These are phyloP conservation scores for Diplosphaera chodatii DNA, from an alignment of 139 green algal genomes.

Conservation along the genomic window DNA sequence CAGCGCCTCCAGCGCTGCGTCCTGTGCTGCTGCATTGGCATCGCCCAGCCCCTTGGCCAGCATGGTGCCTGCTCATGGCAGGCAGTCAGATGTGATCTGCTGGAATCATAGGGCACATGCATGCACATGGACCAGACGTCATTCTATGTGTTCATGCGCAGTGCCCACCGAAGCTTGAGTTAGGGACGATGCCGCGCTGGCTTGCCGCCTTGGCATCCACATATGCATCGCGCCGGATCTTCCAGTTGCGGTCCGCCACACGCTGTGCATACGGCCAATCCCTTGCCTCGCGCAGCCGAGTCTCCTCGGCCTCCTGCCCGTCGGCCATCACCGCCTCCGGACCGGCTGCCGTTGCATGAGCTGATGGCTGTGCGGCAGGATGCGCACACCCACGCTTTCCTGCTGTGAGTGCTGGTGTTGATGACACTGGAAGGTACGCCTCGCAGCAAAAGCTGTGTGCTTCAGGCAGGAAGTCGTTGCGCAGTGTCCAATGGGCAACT, in stretches of 20 bases:
- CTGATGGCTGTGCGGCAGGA: too few relatives aligned
- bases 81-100: too few relatives aligned
- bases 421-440: too few relatives aligned
- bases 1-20: slow-evolving; percentile 84
- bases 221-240: slow-evolving; percentile 74
- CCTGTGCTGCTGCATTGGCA: slow-evolving; percentile 80
- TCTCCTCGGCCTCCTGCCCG: neutral
- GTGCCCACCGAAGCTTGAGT: neutral
- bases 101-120: too few relatives aligned
- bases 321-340: neutral
- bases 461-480: too few relatives aligned
- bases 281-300: neutral
- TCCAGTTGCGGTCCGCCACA: slow-evolving; percentile 81
- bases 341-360: too few relatives aligned
- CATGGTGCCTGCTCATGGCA: slow-evolving; percentile 68
- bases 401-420: too few relatives aligned
- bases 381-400: too few relatives aligned
- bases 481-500: too few relatives aligned
- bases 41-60: slow-evolving; percentile 78
- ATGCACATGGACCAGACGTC: too few relatives aligned
- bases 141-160: too few relatives aligned
- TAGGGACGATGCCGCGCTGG: neutral
- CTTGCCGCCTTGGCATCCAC: slow-evolving; percentile 60
- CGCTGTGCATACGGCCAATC: slow-evolving; percentile 24
- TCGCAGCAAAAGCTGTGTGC: too few relatives aligned